Base-by-base conservation (phyloP, 495 filamentous ascomycete species). In the Aspergillus funiculosus region DNA sequence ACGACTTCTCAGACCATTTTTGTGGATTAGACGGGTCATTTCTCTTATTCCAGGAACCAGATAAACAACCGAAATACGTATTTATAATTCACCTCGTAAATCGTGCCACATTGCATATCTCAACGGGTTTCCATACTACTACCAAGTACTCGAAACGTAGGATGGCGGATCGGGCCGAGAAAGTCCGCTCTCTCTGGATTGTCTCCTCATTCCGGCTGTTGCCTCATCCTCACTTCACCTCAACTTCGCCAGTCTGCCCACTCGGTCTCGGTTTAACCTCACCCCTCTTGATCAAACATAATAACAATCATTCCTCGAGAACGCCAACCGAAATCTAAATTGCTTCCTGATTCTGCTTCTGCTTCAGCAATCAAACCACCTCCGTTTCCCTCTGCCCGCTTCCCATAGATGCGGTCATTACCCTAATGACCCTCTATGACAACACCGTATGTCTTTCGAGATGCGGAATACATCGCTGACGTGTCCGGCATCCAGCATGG, bases 1-100 rank as follows among this genome's bases (percentile, higher is more conserved):
- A 80, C 82, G 55, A 60, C 95, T 59, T 85, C 94, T 60, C 66
- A 75, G 49, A 91, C 78, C 59, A 87, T 98, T 51, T 63, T 90
- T 35, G 77, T 95, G 40, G 91, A 95, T 51, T 74, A 65, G 48
- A 34, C 29, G 5, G 27, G n/a, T n/a, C n/a, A 20, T n/a, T n/a
- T n/a, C n/a, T n/a, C n/a, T n/a, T n/a, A n/a, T n/a, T n/a, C n/a
- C n/a, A n/a, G n/a, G n/a, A n/a, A n/a, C n/a, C n/a, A n/a, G n/a
- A n/a, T n/a, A n/a, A n/a, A n/a, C n/a, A n/a, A n/a, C n/a, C n/a
- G n/a, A n/a, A n/a, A n/a, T n/a, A n/a, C n/a, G n/a, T n/a, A n/a
- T n/a, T n/a, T 40, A 13, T 27, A n/a, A n/a, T n/a, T n/a, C n/a
- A n/a, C n/a, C n/a, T n/a, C n/a, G n/a, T n/a, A n/a, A n/a, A n/a